phyloP scores from a whole-genome alignment of 495 filamentous ascomycete genomes.

The Pseudotulostoma volvatum region DNA sequence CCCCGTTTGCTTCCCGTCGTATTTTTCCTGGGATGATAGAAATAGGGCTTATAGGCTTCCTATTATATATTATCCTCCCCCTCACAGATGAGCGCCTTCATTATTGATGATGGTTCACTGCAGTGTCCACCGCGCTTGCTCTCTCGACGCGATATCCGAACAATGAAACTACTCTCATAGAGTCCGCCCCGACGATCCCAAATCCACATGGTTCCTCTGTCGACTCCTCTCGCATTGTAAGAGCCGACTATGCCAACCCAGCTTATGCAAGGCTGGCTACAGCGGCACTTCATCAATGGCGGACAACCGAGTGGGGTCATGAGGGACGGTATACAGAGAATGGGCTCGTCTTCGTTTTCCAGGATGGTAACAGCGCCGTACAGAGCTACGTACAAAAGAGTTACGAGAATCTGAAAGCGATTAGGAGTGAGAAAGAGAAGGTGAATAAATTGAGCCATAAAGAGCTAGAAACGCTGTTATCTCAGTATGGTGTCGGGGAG shows the following conservation, averaged over 20 bases:
- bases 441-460: conserved; percentile 33
- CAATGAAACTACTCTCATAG: conserved; percentile 49
- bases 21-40: no score
- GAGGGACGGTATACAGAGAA: conserved; percentile 58
- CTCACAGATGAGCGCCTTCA: no score
- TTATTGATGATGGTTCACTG: no score
- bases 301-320: conserved; percentile 41
- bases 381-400: conserved; percentile 49
- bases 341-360: conserved; percentile 53
- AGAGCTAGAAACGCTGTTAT: conserved; percentile 26
- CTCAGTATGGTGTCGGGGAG: conserved; percentile 28
- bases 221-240: conserved; percentile 63
- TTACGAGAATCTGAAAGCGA: conserved; percentile 43
- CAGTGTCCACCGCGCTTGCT: conserved; percentile 48
- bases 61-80: no score
- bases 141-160: conserved; percentile 40
- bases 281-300: conserved; percentile 55
- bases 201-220: conserved; percentile 54
- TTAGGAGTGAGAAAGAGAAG: conserved; percentile 21
- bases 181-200: conserved; percentile 49
- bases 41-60: no score
- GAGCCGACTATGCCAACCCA: conserved; percentile 63
- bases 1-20: conserved; percentile 1
- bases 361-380: conserved; percentile 31
- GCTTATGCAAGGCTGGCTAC: conserved; percentile 55